A percentile compares a stretch with the other conserved stretches of the same genome.
phyloP scores from a whole-genome alignment of 2,329 filamentous ascomycete genomes.

The Trichoderma harzianum region DNA sequence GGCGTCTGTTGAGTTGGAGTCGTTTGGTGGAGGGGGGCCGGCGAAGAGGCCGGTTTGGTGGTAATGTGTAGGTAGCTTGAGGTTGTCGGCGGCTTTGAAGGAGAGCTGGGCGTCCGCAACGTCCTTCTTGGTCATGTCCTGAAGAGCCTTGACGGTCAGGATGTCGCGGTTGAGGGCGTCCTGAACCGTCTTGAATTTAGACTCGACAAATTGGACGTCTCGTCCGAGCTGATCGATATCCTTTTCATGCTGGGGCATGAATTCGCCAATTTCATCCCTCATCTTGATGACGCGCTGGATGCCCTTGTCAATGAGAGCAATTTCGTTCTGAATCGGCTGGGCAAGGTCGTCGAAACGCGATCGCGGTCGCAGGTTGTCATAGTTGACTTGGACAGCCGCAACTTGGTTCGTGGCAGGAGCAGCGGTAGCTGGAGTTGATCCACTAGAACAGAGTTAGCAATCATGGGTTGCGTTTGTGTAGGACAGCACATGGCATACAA shows the following conservation, averaged over 20 bases:
- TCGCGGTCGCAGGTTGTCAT: slow-evolving; percentile 75
- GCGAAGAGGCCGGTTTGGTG: slow-evolving; percentile 47
- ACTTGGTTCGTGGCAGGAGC: slow-evolving; percentile 47
- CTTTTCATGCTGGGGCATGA: slow-evolving; percentile 54
- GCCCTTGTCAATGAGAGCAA: slow-evolving; percentile 73
- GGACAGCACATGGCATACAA: slow-evolving; percentile 28
- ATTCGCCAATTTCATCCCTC: slow-evolving; percentile 71
- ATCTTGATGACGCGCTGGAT: slow-evolving; percentile 78
- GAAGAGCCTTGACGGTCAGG: slow-evolving; percentile 60
- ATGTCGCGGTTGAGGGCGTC: slow-evolving; percentile 54
- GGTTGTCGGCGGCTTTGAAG: slow-evolving; percentile 71
- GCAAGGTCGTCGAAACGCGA: slow-evolving; percentile 90
- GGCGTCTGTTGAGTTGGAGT: slow-evolving; percentile 32
- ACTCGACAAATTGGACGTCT: slow-evolving; percentile 48
- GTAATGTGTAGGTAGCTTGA: slow-evolving; percentile 63
- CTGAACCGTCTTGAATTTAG: slow-evolving; percentile 45
- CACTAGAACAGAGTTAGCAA: slow-evolving; percentile 27
- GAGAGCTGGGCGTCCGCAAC: slow-evolving; percentile 66
- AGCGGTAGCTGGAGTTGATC: slow-evolving; percentile 30
- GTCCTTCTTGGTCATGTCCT: slow-evolving; percentile 58
- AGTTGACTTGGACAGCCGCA: slow-evolving; percentile 74
- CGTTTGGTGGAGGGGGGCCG: slow-evolving; percentile 29
- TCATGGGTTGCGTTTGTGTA: not conserved
- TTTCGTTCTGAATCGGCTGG: slow-evolving; percentile 73
- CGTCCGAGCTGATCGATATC: slow-evolving; percentile 47